These are phyloP conservation scores for Kodamaea sp. DNA, from an alignment of 1,139 yeast genomes.

Conservation along the genomic window DNA sequence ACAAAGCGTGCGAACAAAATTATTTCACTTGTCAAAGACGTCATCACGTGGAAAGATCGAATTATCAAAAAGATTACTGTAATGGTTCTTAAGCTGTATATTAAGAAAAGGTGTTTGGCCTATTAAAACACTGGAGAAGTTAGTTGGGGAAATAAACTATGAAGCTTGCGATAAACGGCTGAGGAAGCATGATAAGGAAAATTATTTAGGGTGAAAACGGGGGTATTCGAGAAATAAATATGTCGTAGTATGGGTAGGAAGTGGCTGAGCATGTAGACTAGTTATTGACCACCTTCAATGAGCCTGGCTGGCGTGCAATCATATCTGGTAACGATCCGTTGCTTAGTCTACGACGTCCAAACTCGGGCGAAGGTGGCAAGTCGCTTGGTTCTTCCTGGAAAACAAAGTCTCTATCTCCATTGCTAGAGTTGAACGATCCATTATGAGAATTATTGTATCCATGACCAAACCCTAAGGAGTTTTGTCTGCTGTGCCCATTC, in stretches of 20 bases:
- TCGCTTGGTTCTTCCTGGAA: slow-evolving; percentile 13
- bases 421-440: slow-evolving; percentile 27
- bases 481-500: slow-evolving; percentile 16
- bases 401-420: slow-evolving; percentile 24
- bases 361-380: slow-evolving; percentile 26
- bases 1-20: neutral
- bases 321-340: slow-evolving; percentile 73
- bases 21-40: too few relatives aligned
- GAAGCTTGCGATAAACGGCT: too few relatives aligned
- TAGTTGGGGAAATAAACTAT: too few relatives aligned
- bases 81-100: too few relatives aligned
- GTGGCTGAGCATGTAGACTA: too few relatives aligned
- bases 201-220: too few relatives aligned
- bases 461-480: slow-evolving; percentile 14
- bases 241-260: too few relatives aligned
- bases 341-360: slow-evolving; percentile 57
- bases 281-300: slow-evolving; percentile 48
- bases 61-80: too few relatives aligned
- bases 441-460: slow-evolving; percentile 10
- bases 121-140: slow-evolving; percentile 9
- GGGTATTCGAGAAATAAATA: neutral
- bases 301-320: slow-evolving; percentile 48
- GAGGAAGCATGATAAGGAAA: too few relatives aligned
- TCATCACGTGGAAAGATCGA: too few relatives aligned
- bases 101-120: slow-evolving; percentile 5